A percentile compares a stretch with the other conserved stretches of the same genome.
These are phyloP conservation scores for Alternaria solani DNA, from an alignment of 2,329 filamentous ascomycete species.

Conservation along the genomic window DNA sequence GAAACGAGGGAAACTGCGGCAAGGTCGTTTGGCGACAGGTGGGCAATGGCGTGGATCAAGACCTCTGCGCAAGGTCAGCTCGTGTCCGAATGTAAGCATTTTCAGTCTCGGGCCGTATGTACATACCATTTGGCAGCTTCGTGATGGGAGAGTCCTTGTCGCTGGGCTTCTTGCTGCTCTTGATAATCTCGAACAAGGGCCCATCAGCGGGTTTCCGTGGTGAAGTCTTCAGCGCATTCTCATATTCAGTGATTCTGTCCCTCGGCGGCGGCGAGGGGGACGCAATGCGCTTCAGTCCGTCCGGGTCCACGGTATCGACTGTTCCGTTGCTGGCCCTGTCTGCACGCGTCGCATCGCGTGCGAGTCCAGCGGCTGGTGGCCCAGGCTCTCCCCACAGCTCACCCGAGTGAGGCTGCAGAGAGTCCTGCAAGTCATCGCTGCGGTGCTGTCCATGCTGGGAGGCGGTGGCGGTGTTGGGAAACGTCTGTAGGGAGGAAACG, in stretches of 20 bases:
- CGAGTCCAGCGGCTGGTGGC: constrained; percentile 24
- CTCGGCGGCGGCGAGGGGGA: constrained; percentile 46
- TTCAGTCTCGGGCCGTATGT: not conserved
- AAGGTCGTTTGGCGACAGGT: constrained; percentile 85
- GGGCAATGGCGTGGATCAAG: constrained; percentile 87
- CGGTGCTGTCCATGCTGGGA: constrained; percentile 67
- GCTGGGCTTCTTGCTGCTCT: constrained; percentile 54
- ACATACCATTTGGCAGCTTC: constrained; percentile 81
- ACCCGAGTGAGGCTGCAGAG: constrained; percentile 50
- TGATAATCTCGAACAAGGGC: constrained; percentile 62
- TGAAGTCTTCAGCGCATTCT: constrained; percentile 55
- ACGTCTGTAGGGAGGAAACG: constrained; percentile 51
- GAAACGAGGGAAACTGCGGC: constrained; percentile 85
- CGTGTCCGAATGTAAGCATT: constrained; percentile 1
- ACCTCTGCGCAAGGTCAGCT: constrained; percentile 70
- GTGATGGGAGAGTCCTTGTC: constrained; percentile 60
- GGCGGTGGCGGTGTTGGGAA: constrained; percentile 47
- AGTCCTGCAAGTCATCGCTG: constrained; percentile 55
- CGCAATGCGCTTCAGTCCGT: constrained; percentile 39
- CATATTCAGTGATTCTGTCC: constrained; percentile 64
- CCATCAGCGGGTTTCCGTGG: constrained; percentile 53
- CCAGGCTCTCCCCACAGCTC: constrained; percentile 44
- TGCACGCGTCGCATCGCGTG: constrained; percentile 34
- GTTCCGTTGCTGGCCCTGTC: constrained; percentile 19
- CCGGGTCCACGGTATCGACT: constrained; percentile 23